These are phyloP conservation scores for Notholithocarpus densiflorus DNA, from an alignment of 306 rosid species.

Conservation along the genomic window DNA sequence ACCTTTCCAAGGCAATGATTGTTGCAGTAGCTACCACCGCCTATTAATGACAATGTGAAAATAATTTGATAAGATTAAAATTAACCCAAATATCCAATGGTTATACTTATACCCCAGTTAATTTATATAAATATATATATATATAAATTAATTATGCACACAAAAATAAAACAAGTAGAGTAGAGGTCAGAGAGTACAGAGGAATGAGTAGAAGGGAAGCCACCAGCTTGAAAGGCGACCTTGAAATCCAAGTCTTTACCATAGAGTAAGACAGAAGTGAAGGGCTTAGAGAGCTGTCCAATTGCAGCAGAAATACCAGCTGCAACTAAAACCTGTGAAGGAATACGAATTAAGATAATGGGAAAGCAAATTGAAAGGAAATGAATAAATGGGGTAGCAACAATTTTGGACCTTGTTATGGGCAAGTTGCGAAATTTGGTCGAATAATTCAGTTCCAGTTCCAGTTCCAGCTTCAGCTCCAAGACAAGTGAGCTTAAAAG, in stretches of 20 bases:
- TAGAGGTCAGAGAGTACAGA: slow-evolving; percentile 48
- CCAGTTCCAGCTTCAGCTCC: too few relatives aligned
- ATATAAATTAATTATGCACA: neutral
- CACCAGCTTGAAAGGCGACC: slow-evolving; percentile 64
- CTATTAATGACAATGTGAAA: slow-evolving; percentile 41
- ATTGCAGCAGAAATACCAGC: slow-evolving; percentile 62
- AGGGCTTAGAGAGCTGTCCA: slow-evolving; percentile 87
- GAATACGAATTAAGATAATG: slow-evolving; percentile 3
- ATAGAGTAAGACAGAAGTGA: slow-evolving; percentile 57
- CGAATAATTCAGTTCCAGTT: slow-evolving; percentile 37
- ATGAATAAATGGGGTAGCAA: neutral
- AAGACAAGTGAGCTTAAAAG: slow-evolving; percentile 32
- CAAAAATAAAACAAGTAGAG: neutral
- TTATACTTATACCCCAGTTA: neutral
- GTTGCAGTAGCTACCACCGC: slow-evolving; percentile 83
- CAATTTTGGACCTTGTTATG: slow-evolving; percentile 63
- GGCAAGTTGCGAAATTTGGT: slow-evolving; percentile 50
- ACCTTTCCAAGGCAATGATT: slow-evolving; percentile 83
- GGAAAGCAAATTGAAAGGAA: neutral
- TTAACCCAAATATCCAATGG: neutral
- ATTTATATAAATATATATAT: neutral
- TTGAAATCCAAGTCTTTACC: slow-evolving; percentile 73
- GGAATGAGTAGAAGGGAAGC: slow-evolving; percentile 93
- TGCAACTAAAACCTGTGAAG: slow-evolving; percentile 63
- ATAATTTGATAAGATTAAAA: slow-evolving; percentile 29